Conservation (phyloP, 306 rosid genomes). For the Trifolium repens region DNA sequence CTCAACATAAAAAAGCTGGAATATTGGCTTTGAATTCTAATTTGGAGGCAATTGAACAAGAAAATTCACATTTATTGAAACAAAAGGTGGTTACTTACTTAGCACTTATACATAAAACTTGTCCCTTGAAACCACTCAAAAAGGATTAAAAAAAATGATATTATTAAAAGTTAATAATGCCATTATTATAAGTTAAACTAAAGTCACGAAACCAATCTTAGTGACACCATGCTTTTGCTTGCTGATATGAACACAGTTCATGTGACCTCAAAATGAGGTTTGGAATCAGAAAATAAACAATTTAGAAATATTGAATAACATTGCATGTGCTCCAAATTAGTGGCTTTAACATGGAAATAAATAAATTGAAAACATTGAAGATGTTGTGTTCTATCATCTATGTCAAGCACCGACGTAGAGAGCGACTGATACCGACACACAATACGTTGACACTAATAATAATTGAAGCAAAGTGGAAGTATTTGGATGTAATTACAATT, state of each 20-base stretch:
- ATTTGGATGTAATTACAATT: not conserved
- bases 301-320: not conserved
- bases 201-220: constrained; percentile 3
- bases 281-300: constrained; percentile 37
- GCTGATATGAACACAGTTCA: constrained; percentile 20
- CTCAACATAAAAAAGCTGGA: not conserved
- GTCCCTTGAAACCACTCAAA: constrained; percentile 39
- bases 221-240: constrained; percentile 7
- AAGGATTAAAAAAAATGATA: not conserved
- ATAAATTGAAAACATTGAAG: constrained; percentile 18
- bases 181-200: constrained; percentile 21
- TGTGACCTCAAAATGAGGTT: constrained; percentile 36
- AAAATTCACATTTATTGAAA: constrained; percentile 14
- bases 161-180: constrained; percentile 26
- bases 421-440: not conserved
- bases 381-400: not conserved
- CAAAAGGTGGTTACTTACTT: constrained; percentile 23
- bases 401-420: not conserved
- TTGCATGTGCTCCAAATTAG: constrained; percentile 33
- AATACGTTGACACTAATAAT: not conserved
- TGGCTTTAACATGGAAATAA: not conserved
- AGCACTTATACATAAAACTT: constrained; percentile 26
- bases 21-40: constrained; percentile 33
- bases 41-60: constrained; percentile 34
- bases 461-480: not conserved